Percentiles rank a stretch among this genome's conserved stretches.
These are phyloP conservation scores for Linum tenue DNA, from an alignment of 345 rosid species.

Conservation along the genomic window DNA sequence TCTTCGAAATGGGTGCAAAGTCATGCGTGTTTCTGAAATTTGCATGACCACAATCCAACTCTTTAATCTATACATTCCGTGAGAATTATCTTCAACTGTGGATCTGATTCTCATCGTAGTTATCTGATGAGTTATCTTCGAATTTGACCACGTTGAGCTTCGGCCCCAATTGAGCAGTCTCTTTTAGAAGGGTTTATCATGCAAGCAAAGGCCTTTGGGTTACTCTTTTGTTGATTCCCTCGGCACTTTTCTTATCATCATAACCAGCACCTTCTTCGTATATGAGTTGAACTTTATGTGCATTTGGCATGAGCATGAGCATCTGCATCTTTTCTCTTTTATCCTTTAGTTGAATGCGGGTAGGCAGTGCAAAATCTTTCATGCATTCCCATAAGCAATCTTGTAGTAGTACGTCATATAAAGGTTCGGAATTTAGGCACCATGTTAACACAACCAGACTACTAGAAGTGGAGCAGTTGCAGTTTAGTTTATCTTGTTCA, in stretches of 20 bases:
- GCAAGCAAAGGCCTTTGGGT: slow-evolving; percentile 14
- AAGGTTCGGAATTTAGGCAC: slow-evolving; percentile 8
- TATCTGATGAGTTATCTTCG: slow-evolving; percentile 6
- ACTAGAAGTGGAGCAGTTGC: slow-evolving; percentile 1
- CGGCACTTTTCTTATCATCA: slow-evolving; percentile 11
- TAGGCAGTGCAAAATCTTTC: slow-evolving; percentile 15
- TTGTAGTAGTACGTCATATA: slow-evolving; percentile 7
- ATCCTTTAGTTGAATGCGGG: slow-evolving; percentile 5
- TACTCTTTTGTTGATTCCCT: slow-evolving; percentile 16
- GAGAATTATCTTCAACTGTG: background rate
- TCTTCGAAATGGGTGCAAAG: no score
- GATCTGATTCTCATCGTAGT: background rate
- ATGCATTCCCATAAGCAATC: slow-evolving; percentile 10
- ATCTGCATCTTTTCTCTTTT: slow-evolving; percentile 16
- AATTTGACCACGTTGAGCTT: slow-evolving; percentile 15
- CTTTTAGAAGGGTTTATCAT: slow-evolving; percentile 15
- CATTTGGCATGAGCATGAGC: slow-evolving; percentile 13
- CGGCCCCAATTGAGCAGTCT: slow-evolving; percentile 13
- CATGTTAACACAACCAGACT: slow-evolving; percentile 3
- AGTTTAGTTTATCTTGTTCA: slow-evolving; percentile 4
- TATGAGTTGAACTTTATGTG: slow-evolving; percentile 8
- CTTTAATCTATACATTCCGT: background rate
- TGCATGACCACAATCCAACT: background rate
- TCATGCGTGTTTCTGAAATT: background rate
- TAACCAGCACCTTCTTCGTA: slow-evolving; percentile 8